Evolutionary conservation across 306 rosid genomes (phyloP).

Genomic region (Acacia melanoxylon): DNA sequence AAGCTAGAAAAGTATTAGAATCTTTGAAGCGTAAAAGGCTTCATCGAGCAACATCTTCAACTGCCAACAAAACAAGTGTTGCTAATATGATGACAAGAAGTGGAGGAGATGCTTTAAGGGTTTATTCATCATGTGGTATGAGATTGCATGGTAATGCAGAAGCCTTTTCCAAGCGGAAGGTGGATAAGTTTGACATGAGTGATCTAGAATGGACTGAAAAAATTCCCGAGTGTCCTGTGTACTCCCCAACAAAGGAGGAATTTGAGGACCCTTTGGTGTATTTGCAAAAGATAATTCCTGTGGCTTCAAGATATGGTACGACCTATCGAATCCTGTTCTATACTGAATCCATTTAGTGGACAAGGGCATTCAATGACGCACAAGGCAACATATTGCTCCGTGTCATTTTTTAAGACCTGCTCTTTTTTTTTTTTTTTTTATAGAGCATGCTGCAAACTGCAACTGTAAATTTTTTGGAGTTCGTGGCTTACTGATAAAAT

Average conservation of each 20-base stretch:
- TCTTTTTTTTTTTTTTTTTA: neutral
- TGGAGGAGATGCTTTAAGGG: slow-evolving; percentile 70
- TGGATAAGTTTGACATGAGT: slow-evolving; percentile 61
- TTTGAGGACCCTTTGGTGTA: slow-evolving; percentile 72
- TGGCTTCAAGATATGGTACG: slow-evolving; percentile 66
- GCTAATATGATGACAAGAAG: slow-evolving; percentile 57
- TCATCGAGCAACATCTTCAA: slow-evolving; percentile 46
- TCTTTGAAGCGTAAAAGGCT: slow-evolving; percentile 57
- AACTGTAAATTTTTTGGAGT: neutral
- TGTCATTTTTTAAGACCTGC: neutral
- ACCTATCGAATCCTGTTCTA: neutral
- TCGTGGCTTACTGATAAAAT: neutral
- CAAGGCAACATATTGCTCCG: neutral
- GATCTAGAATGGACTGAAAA: slow-evolving; percentile 69
- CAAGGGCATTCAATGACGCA: neutral
- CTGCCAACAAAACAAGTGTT: slow-evolving; percentile 34
- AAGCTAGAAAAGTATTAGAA: slow-evolving; percentile 56
- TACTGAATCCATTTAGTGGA: neutral
- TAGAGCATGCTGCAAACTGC: neutral
- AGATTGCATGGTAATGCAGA: slow-evolving; percentile 45
- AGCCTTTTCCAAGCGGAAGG: slow-evolving; percentile 51
- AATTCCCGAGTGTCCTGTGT: slow-evolving; percentile 73
- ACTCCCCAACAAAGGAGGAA: slow-evolving; percentile 65
- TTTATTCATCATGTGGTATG: slow-evolving; percentile 52
- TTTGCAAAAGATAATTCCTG: slow-evolving; percentile 68